A percentile compares a stretch with the other conserved stretches of the same genome.
Conservation (phyloP, 2,329 filamentous ascomycete genomes). For the Alternaria conjuncta region DNA sequence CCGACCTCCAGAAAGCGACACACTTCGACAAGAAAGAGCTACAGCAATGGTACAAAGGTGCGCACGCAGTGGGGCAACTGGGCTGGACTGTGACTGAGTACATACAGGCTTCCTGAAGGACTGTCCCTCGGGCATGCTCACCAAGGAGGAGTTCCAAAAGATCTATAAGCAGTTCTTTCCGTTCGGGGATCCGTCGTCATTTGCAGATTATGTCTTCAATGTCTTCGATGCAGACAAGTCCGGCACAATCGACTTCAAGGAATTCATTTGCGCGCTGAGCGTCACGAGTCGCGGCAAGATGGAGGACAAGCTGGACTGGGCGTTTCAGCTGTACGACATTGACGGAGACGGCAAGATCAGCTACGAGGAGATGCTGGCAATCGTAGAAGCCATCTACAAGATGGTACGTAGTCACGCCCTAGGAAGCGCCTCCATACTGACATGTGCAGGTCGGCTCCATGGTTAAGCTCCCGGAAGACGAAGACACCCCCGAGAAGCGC, state of each 20-base stretch:
- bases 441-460: slow-evolving; percentile 84
- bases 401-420: slow-evolving; percentile 69
- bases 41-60: slow-evolving; percentile 99
- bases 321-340: slow-evolving; percentile 98
- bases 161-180: slow-evolving; percentile 99
- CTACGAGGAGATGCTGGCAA: slow-evolving; percentile 98
- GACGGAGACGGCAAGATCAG: slow-evolving; percentile 99
- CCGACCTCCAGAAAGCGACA: slow-evolving; percentile 93
- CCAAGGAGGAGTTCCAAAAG: slow-evolving; percentile 98
- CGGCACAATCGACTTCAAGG: slow-evolving; percentile 98
- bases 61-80: slow-evolving; percentile 33
- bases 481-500: slow-evolving; percentile 98
- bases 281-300: slow-evolving; percentile 97
- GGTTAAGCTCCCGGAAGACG: slow-evolving; percentile 98
- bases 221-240: slow-evolving; percentile 98
- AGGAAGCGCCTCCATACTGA: slow-evolving; percentile 18
- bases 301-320: slow-evolving; percentile 99
- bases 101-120: slow-evolving; percentile 90
- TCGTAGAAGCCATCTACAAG: slow-evolving; percentile 99
- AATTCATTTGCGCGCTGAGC: slow-evolving; percentile 97
- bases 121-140: slow-evolving; percentile 94
- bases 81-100: slow-evolving; percentile 23
- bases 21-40: slow-evolving; percentile 99
- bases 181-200: slow-evolving; percentile 95
- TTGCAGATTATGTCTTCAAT: slow-evolving; percentile 99